phyloP scores from a whole-genome alignment of 768 basidiomycete genomes.

The Podaxis mareebaensis region DNA sequence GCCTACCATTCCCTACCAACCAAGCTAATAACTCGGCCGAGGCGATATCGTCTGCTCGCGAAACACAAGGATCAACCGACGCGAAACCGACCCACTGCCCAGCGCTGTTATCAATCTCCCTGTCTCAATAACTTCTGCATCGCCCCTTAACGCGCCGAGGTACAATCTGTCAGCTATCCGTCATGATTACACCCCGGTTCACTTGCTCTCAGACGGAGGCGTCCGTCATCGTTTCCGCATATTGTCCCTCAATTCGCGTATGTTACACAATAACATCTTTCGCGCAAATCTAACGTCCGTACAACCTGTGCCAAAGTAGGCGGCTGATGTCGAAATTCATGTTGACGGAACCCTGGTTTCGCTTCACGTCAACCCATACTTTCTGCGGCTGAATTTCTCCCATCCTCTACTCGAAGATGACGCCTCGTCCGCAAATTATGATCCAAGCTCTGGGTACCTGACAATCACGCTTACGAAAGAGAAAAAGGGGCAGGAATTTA shows the following conservation, averaged over 20 bases:
- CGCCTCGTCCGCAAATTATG: conserved; percentile 68
- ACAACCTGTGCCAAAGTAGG: conserved; percentile 48
- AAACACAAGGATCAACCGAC: not conserved
- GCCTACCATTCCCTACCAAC: not conserved
- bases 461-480: conserved; percentile 74
- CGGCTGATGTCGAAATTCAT: conserved; percentile 78
- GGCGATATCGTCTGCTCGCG: not conserved
- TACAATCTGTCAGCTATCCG: conserved; percentile 4
- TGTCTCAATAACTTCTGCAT: conserved; percentile 1
- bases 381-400: conserved; percentile 76
- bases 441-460: conserved; percentile 77
- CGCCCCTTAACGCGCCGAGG: not conserved
- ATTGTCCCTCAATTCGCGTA: conserved; percentile 75
- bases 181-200: conserved; percentile 79
- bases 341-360: conserved; percentile 71
- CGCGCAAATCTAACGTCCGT: conserved; percentile 13
- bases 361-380: conserved; percentile 83
- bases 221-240: conserved; percentile 58
- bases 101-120: not conserved
- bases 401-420: conserved; percentile 69
- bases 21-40: not conserved
- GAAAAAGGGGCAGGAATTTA: conserved; percentile 62
- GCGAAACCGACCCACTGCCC: not conserved
- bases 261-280: conserved; percentile 24
- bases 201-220: conserved; percentile 62